Evolutionary conservation across 257 asterid genomes (phyloP), one percentile per base, ranked within the genome.

Genomic region (Craterostigma plantagineum): DNA sequence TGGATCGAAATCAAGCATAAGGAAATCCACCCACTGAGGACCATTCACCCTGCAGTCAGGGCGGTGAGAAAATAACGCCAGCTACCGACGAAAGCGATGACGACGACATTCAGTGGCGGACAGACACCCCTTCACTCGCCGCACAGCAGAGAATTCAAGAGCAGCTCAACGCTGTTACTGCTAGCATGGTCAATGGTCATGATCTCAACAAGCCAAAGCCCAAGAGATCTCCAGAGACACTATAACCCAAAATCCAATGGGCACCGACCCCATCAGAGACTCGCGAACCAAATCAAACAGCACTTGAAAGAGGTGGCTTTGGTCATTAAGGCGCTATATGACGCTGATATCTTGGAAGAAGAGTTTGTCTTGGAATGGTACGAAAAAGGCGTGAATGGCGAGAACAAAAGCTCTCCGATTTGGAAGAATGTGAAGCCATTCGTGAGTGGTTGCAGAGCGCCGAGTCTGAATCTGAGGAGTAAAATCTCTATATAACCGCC

Each of bases 171-270:
- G 55, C 85, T 43, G 85, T 71, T 27, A 80, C 91, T 4, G 93
- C 93, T 37, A 60, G 78, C 45, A n/a, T n/a, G n/a, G n/a, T n/a
- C n/a, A n/a, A 76, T 80, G 93, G 93, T 76, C 50, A 76, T 76
- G 73, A 62, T 80, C 7, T 57, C 77, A 10, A 61, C 23, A 75
- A 71, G 69, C 51, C 55, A 40, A 71, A 66, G 48, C 45, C 75
- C 0, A 61, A 63, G 16, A 70, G n/a, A n/a, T 63, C 78, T 35
- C 71, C 70, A 0, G 23, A 56, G 7, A 69, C 54, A 52, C 66
- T 18, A n/a, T 64, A 64, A 35, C 14, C 64, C 9, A 61, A 55
- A 38, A 33, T 14, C 69, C 57, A 48, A 68, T 16, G 17, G 64
- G 62, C 33, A 14, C 64, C 9, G 58, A 52, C 35, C 23, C 12